Evolutionary conservation across 2,329 filamentous ascomycete species (phyloP), one percentile per base, ranked within the genome.

Genomic region (Pestalotiopsis sp.): DNA sequence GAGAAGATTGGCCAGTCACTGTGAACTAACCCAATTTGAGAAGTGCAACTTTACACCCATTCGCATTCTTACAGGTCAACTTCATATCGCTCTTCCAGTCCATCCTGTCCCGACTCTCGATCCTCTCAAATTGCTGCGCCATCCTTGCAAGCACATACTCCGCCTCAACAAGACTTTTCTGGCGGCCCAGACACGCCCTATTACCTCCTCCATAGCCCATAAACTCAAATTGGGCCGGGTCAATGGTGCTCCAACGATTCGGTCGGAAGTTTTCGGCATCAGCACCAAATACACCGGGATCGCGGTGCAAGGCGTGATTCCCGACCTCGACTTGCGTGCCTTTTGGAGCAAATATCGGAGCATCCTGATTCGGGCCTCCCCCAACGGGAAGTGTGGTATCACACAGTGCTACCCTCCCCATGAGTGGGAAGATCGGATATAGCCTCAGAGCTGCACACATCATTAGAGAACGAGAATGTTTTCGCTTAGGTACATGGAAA

Each of bases 231-330:
- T 68, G 66, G 2, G 38, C 57, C 13, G 68, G 68, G 57, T 38
- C 68, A 23, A 68, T 68, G 11, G 36, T 60, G n/a, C 66, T 61
- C 68, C 68, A 70, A 20, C 66, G 68, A 14, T 68, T 63, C 11
- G 68, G 68, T 45, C 68, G 31, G 39, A 70, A 70, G 6, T 12
- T 36, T 31, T 68, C 62, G 1, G 66, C 36, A 31, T 70, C 49
- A 5, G 57, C 58, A 12, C 66, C 58, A 61, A 61, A 61, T 6
- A 38, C 58, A 5, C 12, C 0, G 5, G 58, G 58, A 7, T 61
- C 31, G 31, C 27, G 58, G 58, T 70, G 66, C 38, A 70, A 62
- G 13, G 66, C 49, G 45, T 66, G 58, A 27, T 63, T 68, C 13
- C 62, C 38, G 3, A 68, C 49, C 13, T 66, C 57, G 4, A 66